phyloP scores from a whole-genome alignment of 2,329 filamentous ascomycete genomes.

The Mycogone perniciosa region DNA sequence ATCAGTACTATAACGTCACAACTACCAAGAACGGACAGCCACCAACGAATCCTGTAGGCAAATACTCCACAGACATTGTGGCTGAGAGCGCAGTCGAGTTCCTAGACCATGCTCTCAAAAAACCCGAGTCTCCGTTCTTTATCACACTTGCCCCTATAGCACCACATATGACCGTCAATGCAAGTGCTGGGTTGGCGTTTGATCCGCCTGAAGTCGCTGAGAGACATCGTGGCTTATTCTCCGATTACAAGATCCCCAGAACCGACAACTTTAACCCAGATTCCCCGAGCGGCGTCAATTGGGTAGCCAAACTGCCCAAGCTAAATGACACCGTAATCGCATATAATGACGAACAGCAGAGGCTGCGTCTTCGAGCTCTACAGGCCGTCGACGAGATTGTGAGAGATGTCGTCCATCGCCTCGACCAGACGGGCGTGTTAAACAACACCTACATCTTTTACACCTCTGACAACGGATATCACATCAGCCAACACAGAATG shows the following conservation, averaged over 20 bases:
- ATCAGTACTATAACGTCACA: constrained; percentile 43
- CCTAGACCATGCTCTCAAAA: constrained; percentile 50
- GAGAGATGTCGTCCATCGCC: constrained; percentile 34
- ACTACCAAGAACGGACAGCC: constrained; percentile 22
- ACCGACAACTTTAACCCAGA: constrained; percentile 62
- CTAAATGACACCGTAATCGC: constrained; percentile 36
- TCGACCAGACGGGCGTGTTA: constrained; percentile 37
- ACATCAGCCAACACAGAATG: constrained; percentile 53
- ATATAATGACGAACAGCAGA: constrained; percentile 46
- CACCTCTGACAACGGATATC: constrained; percentile 55
- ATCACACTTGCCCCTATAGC: constrained; percentile 59
- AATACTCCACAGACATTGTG: constrained; percentile 49
- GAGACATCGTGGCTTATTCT: constrained; percentile 57
- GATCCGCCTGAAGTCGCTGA: constrained; percentile 50
- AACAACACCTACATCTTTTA: constrained; percentile 57
- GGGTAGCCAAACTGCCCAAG: constrained; percentile 37
- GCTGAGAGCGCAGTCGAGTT: constrained; percentile 53
- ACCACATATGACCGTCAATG: constrained; percentile 50
- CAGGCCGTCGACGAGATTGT: constrained; percentile 52
- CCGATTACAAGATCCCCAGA: constrained; percentile 52
- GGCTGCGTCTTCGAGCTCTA: constrained; percentile 43
- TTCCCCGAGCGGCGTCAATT: constrained; percentile 36
- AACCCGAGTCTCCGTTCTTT: constrained; percentile 56
- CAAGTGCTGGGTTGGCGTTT: constrained; percentile 22
- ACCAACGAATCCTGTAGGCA: constrained; percentile 27